Evolutionary conservation across 805 yeast genomes (phyloP), one percentile per base, ranked within the genome.

Genomic region (Kodamaea hsintzibuensis): DNA sequence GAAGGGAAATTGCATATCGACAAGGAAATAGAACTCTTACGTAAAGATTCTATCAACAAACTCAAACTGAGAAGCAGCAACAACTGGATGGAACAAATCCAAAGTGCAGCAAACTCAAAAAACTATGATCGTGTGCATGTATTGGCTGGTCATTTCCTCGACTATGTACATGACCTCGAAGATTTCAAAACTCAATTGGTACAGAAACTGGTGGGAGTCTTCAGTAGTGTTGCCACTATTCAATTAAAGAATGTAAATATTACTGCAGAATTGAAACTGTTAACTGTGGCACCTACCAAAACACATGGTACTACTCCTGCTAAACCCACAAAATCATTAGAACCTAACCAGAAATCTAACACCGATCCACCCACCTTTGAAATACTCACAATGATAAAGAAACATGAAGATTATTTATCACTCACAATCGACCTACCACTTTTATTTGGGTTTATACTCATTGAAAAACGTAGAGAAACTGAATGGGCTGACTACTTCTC

Each of bases 341-440:
- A n/a, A 22, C 25, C 6, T 22, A 22, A 22, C n/a, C n/a, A 22
- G 25, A 4, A 58, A 56, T 13, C 37, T 44, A 14, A 38, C 16
- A 4, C 25, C 6, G 51, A 22, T 10, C 30, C 47, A 2, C 45
- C 62, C 18, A 56, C 63, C 1, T 63, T 51, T 50, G 58, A 67
- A 27, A 62, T 62, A 3, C 63, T 72, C 18, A 62, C 58, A 49
- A 50, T 56, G 18, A 67, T 74, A 27, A 73, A 71, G 47, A 55
- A 53, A 8, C 59, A 68, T 18, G 79, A 76, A 58, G 74, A 76
- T 55, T 63, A 69, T 52, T 63, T 75, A 4, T 71, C 79, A 2
- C 59, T 74, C 42, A 82, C 86, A 0, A 75, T 82, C 12, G 95
- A 89, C 64, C 63, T 89, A 25, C 96, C 96, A 0, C 64, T 88